phyloP scores from a whole-genome alignment of 2,329 filamentous ascomycete genomes.

The Clonostachys rosea region DNA sequence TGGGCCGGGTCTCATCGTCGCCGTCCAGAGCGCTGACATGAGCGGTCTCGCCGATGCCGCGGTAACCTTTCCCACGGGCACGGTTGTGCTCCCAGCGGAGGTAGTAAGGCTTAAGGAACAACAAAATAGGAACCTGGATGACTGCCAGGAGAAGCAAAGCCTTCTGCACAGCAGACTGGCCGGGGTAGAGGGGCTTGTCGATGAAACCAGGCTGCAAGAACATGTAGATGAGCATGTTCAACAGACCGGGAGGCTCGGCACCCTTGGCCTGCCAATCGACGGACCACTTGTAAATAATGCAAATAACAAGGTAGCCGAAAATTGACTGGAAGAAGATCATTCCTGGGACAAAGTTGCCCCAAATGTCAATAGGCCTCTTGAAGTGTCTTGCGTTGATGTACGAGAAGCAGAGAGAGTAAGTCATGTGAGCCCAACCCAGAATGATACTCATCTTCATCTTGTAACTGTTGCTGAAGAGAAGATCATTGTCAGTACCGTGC shows the following conservation, averaged over 20 bases:
- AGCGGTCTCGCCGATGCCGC: conserved; percentile 84
- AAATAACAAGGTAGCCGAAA: conserved; percentile 91
- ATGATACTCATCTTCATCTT: conserved; percentile 99
- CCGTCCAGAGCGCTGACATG: conserved; percentile 87
- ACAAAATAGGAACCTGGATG: conserved; percentile 79
- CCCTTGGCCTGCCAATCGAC: conserved; percentile 70
- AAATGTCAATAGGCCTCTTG: conserved; percentile 91
- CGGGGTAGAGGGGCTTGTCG: conserved; percentile 56
- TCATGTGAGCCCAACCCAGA: conserved; percentile 97
- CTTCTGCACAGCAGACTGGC: conserved; percentile 73
- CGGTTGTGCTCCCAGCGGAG: conserved; percentile 91
- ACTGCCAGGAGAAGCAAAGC: conserved; percentile 78
- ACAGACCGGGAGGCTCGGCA: conserved; percentile 72
- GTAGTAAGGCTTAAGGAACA: conserved; percentile 95
- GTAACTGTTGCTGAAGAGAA: conserved; percentile 96
- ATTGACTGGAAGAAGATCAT: conserved; percentile 99
- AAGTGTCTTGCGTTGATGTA: conserved; percentile 94
- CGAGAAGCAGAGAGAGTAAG: conserved; percentile 89
- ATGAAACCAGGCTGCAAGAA: conserved; percentile 80
- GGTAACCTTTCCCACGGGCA: conserved; percentile 83
- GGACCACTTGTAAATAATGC: conserved; percentile 96
- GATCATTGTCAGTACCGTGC: conserved; percentile 92
- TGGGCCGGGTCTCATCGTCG: conserved; percentile 62
- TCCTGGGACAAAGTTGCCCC: conserved; percentile 93
- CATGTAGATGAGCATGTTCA: conserved; percentile 99